These are phyloP conservation scores for Fraxinus sp. DNA, from an alignment of 305 asterid genomes.

Conservation along the genomic window DNA sequence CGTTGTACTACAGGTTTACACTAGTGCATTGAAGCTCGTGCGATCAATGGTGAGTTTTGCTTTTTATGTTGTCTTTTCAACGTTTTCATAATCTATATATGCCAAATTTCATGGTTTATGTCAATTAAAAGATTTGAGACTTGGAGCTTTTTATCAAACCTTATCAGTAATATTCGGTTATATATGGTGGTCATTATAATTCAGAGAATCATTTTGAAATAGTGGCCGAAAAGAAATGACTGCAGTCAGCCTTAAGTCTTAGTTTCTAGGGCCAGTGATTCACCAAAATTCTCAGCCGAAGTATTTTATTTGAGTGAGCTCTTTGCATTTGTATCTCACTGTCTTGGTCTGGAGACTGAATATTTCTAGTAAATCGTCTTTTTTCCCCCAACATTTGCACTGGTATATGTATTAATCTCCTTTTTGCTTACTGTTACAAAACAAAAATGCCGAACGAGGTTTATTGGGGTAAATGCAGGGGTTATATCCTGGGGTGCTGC, in stretches of 20 bases:
- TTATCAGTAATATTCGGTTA: not conserved
- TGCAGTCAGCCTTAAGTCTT: not conserved
- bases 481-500: conserved; percentile 10
- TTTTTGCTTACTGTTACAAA: not conserved
- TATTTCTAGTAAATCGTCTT: not conserved
- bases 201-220: not conserved
- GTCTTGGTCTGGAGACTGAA: not conserved
- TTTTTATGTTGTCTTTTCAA: not conserved
- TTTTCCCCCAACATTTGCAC: not conserved
- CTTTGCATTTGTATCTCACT: not conserved
- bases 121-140: conserved; percentile 12
- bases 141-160: conserved; percentile 11
- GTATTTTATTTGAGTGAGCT: not conserved
- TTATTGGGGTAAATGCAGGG: not conserved
- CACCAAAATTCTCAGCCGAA: not conserved
- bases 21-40: conserved; percentile 96
- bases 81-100: not conserved
- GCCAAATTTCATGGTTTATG: not conserved
- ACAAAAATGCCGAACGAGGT: not conserved
- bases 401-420: not conserved
- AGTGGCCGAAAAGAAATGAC: not conserved
- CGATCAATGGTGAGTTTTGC: conserved; percentile 81
- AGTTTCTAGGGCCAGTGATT: not conserved
- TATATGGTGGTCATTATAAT: conserved; percentile 5
- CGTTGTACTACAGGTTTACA: conserved; percentile 69